A percentile compares a stretch with the other conserved stretches of the same genome.
Conservation (phyloP, 805 yeast genomes). For the Starmerella sp. region DNA sequence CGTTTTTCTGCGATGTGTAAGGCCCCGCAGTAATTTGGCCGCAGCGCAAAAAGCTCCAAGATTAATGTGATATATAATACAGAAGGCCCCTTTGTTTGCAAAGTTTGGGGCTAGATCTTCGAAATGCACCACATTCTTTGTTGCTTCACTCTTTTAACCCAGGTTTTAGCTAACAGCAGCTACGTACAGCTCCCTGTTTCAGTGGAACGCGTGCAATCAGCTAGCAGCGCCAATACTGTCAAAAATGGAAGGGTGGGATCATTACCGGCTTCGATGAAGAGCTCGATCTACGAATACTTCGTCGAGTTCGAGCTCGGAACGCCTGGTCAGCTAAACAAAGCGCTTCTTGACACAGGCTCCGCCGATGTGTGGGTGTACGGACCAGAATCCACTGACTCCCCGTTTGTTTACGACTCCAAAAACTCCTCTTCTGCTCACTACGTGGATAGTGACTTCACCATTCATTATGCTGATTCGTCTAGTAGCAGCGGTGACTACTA, state of each 20-base stretch:
- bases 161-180: neutral
- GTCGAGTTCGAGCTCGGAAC: slow-evolving; percentile 36
- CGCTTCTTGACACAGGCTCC: slow-evolving; percentile 55
- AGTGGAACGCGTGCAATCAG: neutral
- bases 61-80: neutral
- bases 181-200: neutral
- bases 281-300: slow-evolving; percentile 10
- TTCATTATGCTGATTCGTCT: slow-evolving; percentile 1
- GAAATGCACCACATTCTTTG: neutral
- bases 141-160: neutral
- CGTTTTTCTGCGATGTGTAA: neutral
- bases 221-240: neutral
- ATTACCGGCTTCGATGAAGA: neutral
- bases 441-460: neutral
- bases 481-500: neutral
- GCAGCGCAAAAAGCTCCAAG: neutral
- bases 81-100: neutral
- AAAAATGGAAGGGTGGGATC: neutral
- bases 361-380: slow-evolving; percentile 55
- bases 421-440: slow-evolving; percentile 19
- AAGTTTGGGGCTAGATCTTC: neutral
- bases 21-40: neutral
- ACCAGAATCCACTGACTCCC: slow-evolving; percentile 15
- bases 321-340: slow-evolving; percentile 31
- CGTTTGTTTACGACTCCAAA: slow-evolving; percentile 16